Base-by-base conservation (phyloP, 345 rosid species). In the Punica granatum region DNA sequence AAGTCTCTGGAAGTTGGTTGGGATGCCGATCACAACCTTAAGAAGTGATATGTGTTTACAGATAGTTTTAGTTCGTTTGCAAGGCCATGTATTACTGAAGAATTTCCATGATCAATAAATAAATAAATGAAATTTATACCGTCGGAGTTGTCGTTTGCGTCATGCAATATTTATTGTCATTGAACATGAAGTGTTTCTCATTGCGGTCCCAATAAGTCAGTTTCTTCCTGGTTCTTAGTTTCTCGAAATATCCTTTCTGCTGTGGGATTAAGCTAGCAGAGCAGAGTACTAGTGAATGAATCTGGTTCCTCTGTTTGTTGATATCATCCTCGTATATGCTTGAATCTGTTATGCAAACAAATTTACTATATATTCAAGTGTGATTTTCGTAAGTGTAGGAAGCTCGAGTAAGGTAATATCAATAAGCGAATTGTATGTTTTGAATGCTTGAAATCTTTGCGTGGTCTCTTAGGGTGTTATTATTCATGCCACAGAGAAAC, bases 401-500 rank as follows among this genome's bases (percentile, higher is more conserved):
- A 18, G n/a, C 1, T 21, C 21, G 42, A 5, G 25, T 48, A 25
- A 4, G 25, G 1, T 4, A 48, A n/a, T n/a, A 21, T 1, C 5
- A 48, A 19, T 48, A 9, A 48, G 23, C 4, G 23, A 10, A 25
- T 19, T 48, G 54, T 48, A 6, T 48, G 19, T 19, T 48, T 48
- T 19, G 8, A 15, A 3, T 9, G 7, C 58, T 4, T 51, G 28
- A 51, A 12, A n/a, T 51, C 13, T 51, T 51, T 10, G 7, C 23
- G 8, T 51, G 26, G 28, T 13, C 46, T 23, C 26, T 41, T 65
- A 43, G 10, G 1, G 26, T 19, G 19, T 49, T n/a, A 28, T 30
- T 42, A 51, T 51, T 34, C 66, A 39, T 79, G 70, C 60, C 73
- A 72, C 84, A 94, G 99, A 83, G 81, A 94, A 92, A 72, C 84